Conservation (phyloP, 139 green algal genomes). For the Chlorella ohadii region DNA sequence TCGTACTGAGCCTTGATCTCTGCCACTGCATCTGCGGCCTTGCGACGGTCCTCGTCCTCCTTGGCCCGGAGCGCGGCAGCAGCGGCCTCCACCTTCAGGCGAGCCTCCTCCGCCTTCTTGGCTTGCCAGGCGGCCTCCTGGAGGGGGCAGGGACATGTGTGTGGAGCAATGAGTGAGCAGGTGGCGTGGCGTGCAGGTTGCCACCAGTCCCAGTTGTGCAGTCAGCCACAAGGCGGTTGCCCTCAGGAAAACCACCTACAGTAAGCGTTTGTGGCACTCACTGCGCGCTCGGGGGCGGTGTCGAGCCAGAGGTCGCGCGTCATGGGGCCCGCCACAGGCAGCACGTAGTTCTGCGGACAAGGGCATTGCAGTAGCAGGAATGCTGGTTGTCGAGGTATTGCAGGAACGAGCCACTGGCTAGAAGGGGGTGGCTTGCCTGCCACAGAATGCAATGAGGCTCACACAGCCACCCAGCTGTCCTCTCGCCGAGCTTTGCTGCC, state of each 20-base stretch:
- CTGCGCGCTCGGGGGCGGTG: conserved; percentile 42
- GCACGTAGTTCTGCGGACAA: conserved; percentile 78
- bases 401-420: no score
- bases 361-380: no score
- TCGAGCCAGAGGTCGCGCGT: conserved; percentile 68
- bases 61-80: conserved; percentile 36
- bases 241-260: no score
- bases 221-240: no score
- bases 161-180: no score
- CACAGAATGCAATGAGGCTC: no score
- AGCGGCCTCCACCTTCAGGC: conserved; percentile 7
- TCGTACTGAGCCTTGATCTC: conserved; percentile 45
- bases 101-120: conserved; percentile 23
- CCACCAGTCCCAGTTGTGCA: no score
- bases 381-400: no score
- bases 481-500: no score
- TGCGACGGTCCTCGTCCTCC: conserved; percentile 43
- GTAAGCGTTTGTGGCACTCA: neutral
- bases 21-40: conserved; percentile 35
- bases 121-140: conserved; percentile 37
- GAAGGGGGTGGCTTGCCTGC: no score
- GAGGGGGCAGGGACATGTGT: neutral
- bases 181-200: no score
- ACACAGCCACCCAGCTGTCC: no score
- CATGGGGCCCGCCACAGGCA: conserved; percentile 49